Percentiles rank a stretch among this genome's conserved stretches.
Conservation (phyloP, 2,329 filamentous ascomycete genomes). For the Cladosporium phlei region DNA sequence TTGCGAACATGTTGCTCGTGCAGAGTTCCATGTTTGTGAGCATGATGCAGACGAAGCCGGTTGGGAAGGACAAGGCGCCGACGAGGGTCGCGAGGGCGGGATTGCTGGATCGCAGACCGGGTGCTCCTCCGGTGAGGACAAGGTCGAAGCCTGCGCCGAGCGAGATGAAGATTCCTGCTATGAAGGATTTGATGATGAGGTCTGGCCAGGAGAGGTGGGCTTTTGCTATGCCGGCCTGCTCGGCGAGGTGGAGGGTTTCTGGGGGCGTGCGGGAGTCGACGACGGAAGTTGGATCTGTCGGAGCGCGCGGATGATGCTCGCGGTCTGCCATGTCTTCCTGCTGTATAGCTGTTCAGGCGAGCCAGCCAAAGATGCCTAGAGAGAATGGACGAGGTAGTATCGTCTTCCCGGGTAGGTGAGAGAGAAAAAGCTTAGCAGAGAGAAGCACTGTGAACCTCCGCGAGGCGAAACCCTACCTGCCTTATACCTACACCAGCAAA, state of each 20-base stretch:
- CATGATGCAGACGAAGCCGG: background rate
- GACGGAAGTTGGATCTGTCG: background rate
- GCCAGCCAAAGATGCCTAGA: no score
- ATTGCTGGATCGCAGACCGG: background rate
- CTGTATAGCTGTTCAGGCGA: no score
- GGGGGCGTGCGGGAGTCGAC: background rate
- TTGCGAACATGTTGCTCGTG: background rate
- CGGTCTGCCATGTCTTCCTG: background rate
- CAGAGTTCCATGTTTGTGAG: background rate
- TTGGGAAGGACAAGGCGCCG: background rate
- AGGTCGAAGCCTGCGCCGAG: background rate
- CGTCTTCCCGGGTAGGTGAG: no score
- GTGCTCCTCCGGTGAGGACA: background rate
- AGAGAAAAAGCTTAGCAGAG: no score
- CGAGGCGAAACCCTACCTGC: no score
- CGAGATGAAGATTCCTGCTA: background rate
- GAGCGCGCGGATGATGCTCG: background rate
- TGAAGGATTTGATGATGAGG: background rate
- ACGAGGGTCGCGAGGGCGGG: background rate
- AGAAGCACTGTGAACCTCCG: no score
- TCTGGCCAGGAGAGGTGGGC: background rate
- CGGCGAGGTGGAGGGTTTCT: background rate
- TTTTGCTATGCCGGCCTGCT: background rate
- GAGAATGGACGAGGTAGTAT: no score
- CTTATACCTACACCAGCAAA: no score